Evolutionary conservation across 768 basidiomycete species (phyloP).

Genomic region (Gloeostereum incarnatum): DNA sequence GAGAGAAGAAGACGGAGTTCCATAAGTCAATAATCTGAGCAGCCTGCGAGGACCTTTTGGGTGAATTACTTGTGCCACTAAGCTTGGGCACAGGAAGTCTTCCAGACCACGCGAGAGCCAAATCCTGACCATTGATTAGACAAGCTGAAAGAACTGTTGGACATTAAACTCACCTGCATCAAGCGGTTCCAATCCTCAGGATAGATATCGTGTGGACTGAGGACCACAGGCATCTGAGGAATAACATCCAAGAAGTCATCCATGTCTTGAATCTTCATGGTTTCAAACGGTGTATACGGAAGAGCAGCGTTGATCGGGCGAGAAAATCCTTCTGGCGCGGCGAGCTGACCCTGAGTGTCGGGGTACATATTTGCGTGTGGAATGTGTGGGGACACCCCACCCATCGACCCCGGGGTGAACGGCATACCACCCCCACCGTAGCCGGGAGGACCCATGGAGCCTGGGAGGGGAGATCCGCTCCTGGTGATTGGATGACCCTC

Average conservation of each 20-base stretch:
- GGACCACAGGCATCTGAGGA: constrained; percentile 64
- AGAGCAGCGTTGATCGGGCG: constrained; percentile 62
- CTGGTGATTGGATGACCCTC: too few species aligned
- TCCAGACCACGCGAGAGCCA: constrained; percentile 70
- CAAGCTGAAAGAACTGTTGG: neutral
- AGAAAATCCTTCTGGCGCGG: constrained; percentile 64
- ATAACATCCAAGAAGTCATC: constrained; percentile 58
- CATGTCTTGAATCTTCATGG: constrained; percentile 70
- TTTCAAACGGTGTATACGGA: constrained; percentile 60
- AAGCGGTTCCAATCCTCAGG: constrained; percentile 75
- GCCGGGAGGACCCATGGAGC: neutral
- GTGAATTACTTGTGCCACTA: constrained; percentile 33
- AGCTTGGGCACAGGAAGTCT: constrained; percentile 55
- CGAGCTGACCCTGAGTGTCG: constrained; percentile 39
- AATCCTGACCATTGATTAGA: constrained; percentile 51
- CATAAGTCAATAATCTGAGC: constrained; percentile 74
- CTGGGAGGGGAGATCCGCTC: neutral
- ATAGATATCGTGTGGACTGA: constrained; percentile 70
- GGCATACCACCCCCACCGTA: too few species aligned
- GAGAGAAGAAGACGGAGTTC: constrained; percentile 69
- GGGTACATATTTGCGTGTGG: too few species aligned
- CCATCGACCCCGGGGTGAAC: too few species aligned
- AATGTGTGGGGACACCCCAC: too few species aligned
- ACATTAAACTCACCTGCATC: constrained; percentile 58
- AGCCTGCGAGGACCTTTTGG: constrained; percentile 49